Conservation (phyloP, 768 basidiomycete genomes). For the Melanogaster broomeanus region DNA sequence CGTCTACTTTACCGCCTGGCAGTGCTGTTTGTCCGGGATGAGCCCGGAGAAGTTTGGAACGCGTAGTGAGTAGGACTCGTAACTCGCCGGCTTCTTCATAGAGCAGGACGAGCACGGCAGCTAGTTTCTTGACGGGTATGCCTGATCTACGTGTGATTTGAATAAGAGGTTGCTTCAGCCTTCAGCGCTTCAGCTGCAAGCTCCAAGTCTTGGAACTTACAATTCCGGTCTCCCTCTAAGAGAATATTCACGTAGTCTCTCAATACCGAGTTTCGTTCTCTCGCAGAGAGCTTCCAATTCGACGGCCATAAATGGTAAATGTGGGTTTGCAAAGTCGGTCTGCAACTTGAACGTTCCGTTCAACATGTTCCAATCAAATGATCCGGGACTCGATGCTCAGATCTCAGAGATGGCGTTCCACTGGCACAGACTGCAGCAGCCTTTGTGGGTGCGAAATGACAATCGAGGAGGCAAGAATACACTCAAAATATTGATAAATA, state of each 20-base stretch:
- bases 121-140: constrained; percentile 48
- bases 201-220: constrained; percentile 53
- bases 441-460: background rate
- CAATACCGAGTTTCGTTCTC: constrained; percentile 32
- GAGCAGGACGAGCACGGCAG: constrained; percentile 78
- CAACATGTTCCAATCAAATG: background rate
- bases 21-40: constrained; percentile 84
- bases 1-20: constrained; percentile 80
- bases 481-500: constrained; percentile 29
- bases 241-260: constrained; percentile 38
- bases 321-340: background rate
- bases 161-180: background rate
- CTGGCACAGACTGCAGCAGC: too few species aligned
- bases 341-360: background rate
- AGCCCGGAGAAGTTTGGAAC: constrained; percentile 71
- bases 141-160: constrained; percentile 26
- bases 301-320: background rate
- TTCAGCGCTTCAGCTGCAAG: background rate
- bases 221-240: constrained; percentile 44
- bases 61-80: constrained; percentile 82
- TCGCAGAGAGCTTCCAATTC: constrained; percentile 16
- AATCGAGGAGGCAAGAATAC: constrained; percentile 5
- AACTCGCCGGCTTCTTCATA: constrained; percentile 70
- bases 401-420: too few species aligned
- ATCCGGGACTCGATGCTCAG: too few species aligned